These are phyloP conservation scores for Phytophthora pisi DNA, from an alignment of 352 stramenopile genomes.

Conservation along the genomic window DNA sequence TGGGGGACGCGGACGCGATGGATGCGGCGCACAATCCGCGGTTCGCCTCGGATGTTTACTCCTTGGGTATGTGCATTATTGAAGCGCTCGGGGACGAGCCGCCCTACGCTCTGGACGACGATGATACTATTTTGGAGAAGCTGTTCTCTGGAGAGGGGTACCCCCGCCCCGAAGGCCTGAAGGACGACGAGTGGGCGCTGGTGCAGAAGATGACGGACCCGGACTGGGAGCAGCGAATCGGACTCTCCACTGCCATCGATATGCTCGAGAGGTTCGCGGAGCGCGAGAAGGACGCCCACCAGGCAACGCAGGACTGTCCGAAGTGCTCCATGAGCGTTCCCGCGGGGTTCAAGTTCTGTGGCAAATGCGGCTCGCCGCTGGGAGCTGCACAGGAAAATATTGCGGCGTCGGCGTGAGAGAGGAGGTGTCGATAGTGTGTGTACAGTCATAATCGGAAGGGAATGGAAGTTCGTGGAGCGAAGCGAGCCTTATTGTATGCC, in stretches of 20 bases:
- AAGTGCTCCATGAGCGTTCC: constrained; percentile 22
- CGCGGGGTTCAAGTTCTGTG: constrained; percentile 32
- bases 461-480: background rate
- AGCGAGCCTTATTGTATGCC: no score
- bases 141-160: constrained; percentile 20
- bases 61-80: constrained; percentile 49
- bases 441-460: background rate
- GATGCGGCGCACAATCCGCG: constrained; percentile 29
- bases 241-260: constrained; percentile 9
- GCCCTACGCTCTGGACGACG: constrained; percentile 29
- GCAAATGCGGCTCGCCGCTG: constrained; percentile 25
- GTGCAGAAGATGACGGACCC: constrained; percentile 12
- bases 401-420: background rate
- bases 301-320: constrained; percentile 21
- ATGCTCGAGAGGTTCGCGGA: constrained; percentile 20
- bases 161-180: constrained; percentile 17
- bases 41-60: constrained; percentile 51
- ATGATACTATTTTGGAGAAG: constrained; percentile 37
- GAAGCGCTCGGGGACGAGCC: constrained; percentile 37
- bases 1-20: background rate
- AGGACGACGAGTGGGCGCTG: constrained; percentile 26
- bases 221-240: constrained; percentile 23
- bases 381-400: background rate
- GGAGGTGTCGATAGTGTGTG: background rate
- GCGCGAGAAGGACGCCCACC: constrained; percentile 21